Conservation (phyloP, 2,329 filamentous ascomycete species). For the Penicillium aurantiogriseum region DNA sequence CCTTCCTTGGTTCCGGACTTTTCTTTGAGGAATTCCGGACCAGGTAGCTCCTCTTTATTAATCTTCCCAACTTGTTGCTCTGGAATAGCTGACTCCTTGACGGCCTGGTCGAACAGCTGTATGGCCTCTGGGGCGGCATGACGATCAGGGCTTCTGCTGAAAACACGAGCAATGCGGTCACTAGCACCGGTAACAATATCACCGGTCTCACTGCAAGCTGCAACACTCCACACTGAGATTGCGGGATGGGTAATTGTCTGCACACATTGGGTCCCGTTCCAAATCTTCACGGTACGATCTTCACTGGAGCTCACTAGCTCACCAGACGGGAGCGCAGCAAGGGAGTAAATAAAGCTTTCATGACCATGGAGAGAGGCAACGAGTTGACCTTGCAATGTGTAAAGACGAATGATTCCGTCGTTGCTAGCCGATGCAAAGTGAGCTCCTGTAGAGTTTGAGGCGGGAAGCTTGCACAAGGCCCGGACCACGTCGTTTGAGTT, state of each 20-base stretch:
- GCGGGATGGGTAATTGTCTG: constrained; percentile 97
- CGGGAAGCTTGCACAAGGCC: constrained; percentile 78
- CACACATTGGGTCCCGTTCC: constrained; percentile 77
- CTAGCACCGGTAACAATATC: constrained; percentile 94
- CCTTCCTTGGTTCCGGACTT: constrained; percentile 93
- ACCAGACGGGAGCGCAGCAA: constrained; percentile 74
- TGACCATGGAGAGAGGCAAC: constrained; percentile 80
- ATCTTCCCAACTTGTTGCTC: constrained; percentile 79
- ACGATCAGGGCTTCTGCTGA: constrained; percentile 69
- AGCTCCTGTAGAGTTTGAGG: constrained; percentile 73
- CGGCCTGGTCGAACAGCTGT: constrained; percentile 74
- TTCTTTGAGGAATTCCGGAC: constrained; percentile 77
- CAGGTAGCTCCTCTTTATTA: constrained; percentile 89
- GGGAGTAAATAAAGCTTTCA: constrained; percentile 89
- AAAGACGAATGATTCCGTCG: constrained; percentile 82
- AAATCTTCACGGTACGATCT: constrained; percentile 88
- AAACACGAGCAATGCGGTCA: constrained; percentile 80
- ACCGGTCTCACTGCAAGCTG: constrained; percentile 75
- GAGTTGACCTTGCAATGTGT: constrained; percentile 75
- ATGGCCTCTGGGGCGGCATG: constrained; percentile 67
- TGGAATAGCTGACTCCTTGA: constrained; percentile 81
- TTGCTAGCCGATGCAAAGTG: constrained; percentile 96
- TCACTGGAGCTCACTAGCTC: constrained; percentile 90
- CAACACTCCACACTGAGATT: constrained; percentile 92
- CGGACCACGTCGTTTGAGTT: constrained; percentile 80